These are phyloP conservation scores for Cryptococcus sp. DNA, from an alignment of 1,284 basidiomycete species.

Conservation along the genomic window DNA sequence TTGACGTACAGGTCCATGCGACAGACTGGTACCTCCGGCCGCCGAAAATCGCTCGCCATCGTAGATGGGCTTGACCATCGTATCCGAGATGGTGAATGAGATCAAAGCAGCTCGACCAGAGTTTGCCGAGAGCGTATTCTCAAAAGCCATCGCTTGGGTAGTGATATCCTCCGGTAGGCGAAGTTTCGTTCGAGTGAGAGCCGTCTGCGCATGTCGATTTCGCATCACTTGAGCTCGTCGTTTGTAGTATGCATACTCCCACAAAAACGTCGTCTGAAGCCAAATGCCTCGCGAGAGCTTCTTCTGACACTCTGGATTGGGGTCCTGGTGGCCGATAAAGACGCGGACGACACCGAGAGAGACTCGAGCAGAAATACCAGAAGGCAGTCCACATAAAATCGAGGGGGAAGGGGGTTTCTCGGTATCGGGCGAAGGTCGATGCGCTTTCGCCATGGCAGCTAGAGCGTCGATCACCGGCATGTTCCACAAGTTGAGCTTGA, in stretches of 20 bases:
- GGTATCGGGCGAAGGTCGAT: conserved; percentile 5
- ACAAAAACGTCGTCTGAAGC: conserved; percentile 55
- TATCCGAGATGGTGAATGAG: conserved; percentile 26
- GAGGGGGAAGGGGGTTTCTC: conserved; percentile 3
- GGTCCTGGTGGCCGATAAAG: conserved; percentile 67
- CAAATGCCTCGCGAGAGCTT: conserved; percentile 68
- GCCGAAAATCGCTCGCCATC: conserved; percentile 32
- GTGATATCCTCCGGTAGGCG: conserved; percentile 59
- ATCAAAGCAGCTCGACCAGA: conserved; percentile 40
- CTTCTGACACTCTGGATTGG: conserved; percentile 63
- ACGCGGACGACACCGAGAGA: conserved; percentile 61
- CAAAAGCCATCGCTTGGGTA: conserved; percentile 54
- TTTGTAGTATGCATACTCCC: conserved; percentile 60
- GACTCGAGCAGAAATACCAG: conserved; percentile 57
- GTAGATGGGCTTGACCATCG: conserved; percentile 37
- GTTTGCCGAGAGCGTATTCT: conserved; percentile 45
- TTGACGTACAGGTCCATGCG: conserved; percentile 6
- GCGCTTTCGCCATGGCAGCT: conserved; percentile 48
- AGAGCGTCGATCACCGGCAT: conserved; percentile 58
- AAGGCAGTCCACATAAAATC: conserved; percentile 45
- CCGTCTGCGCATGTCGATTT: conserved; percentile 50
- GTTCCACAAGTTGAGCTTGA: conserved; percentile 69
- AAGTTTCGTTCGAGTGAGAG: conserved; percentile 45
- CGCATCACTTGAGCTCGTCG: conserved; percentile 46
- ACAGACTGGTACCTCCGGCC: conserved; percentile 17